phyloP scores from a whole-genome alignment of 768 basidiomycete species.

The Hortiboletus flavorubellus region DNA sequence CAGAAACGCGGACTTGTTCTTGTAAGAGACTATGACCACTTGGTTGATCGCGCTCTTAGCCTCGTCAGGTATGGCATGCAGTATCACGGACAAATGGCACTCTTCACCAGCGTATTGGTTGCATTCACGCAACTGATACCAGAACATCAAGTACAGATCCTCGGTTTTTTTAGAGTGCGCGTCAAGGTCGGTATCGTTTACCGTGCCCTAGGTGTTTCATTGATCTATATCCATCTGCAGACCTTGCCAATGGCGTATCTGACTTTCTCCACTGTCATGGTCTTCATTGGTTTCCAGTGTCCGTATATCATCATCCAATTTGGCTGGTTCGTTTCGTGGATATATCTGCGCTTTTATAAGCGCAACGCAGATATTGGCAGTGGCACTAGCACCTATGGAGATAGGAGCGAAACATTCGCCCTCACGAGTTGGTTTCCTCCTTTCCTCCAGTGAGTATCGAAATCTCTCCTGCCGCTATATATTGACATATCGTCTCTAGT shows the following conservation, averaged over 20 bases:
- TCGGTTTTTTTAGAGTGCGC: constrained; percentile 78
- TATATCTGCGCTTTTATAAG: constrained; percentile 97
- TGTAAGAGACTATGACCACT: constrained; percentile 49
- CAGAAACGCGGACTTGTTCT: constrained; percentile 68
- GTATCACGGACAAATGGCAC: constrained; percentile 90
- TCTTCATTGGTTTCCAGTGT: constrained; percentile 78
- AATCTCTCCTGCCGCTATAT: neutral
- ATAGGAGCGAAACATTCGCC: constrained; percentile 94
- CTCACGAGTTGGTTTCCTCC: constrained; percentile 97
- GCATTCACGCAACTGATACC: constrained; percentile 98
- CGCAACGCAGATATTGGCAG: constrained; percentile 66
- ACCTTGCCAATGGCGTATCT: constrained; percentile 93
- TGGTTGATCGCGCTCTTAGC: constrained; percentile 10
- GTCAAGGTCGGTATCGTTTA: constrained; percentile 67
- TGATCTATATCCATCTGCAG: constrained; percentile 40
- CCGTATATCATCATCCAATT: constrained; percentile 96
- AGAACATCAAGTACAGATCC: constrained; percentile 93
- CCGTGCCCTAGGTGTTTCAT: neutral
- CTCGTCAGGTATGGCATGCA: constrained; percentile 72
- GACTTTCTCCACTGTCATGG: constrained; percentile 82
- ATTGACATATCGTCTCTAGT: constrained; percentile 38
- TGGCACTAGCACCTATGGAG: constrained; percentile 76
- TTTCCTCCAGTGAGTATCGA: constrained; percentile 73
- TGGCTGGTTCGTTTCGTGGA: constrained; percentile 97
- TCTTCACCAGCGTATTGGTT: constrained; percentile 86